Percentiles rank a stretch among this genome's conserved stretches.
phyloP scores from a whole-genome alignment of 768 basidiomycete species.

The Mycena maculata region DNA sequence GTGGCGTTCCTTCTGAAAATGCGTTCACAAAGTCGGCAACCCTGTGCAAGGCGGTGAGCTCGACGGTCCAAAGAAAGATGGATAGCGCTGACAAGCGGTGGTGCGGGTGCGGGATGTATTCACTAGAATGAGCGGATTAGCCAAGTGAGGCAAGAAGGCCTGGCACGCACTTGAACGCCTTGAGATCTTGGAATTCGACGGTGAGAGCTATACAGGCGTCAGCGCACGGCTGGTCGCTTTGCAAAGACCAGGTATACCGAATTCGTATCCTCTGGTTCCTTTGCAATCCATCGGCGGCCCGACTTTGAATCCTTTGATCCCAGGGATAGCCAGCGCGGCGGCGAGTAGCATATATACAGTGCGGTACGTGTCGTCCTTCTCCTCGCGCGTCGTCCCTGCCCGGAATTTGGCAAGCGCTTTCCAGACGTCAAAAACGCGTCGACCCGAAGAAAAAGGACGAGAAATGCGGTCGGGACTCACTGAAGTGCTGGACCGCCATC shows the following conservation, averaged over 20 bases:
- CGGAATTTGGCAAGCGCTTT: conserved; percentile 33
- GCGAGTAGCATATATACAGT: conserved; percentile 21
- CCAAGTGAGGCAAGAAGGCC: not conserved
- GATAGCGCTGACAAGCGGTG: conserved; percentile 25
- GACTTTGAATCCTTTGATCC: conserved; percentile 23
- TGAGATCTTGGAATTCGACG: conserved; percentile 30
- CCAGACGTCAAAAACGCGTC: not conserved
- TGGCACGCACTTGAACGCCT: conserved; percentile 18
- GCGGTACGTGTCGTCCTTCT: conserved; percentile 27
- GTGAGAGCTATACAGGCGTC: conserved; percentile 1
- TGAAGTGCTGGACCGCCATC: conserved; percentile 33
- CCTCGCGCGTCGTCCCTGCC: not conserved
- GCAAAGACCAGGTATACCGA: conserved; percentile 3
- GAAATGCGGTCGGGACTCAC: conserved; percentile 3
- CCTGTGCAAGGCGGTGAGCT: not conserved
- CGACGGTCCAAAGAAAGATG: not conserved
- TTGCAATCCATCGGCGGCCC: conserved; percentile 22
- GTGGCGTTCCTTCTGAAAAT: conserved; percentile 5
- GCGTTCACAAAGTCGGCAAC: conserved; percentile 19
- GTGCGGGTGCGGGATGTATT: conserved; percentile 32
- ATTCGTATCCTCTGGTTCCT: conserved; percentile 30
- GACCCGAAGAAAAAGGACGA: not conserved
- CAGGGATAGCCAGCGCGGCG: conserved; percentile 21
- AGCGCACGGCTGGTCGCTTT: not conserved
- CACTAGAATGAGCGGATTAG: not conserved